phyloP scores from a whole-genome alignment of 139 green algal genomes.

The Haematococcus sp. region DNA sequence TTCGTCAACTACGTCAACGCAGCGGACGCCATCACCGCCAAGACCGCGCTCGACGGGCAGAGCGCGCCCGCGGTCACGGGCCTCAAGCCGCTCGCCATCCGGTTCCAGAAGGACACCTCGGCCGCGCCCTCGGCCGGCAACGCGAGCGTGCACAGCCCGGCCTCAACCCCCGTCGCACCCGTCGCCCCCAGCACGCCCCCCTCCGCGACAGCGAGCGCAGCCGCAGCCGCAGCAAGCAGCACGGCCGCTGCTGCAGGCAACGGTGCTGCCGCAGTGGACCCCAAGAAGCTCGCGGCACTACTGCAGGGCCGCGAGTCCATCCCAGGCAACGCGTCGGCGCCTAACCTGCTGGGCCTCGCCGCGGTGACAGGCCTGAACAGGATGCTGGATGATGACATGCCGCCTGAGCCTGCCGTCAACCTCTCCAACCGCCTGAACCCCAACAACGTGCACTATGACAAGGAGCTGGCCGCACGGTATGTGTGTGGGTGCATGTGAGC shows the following conservation, averaged over 20 bases:
- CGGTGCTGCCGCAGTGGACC: too few species aligned
- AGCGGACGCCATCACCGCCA: constrained; percentile 40
- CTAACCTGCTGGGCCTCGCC: neutral
- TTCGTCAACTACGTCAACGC: constrained; percentile 62
- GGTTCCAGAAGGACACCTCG: constrained; percentile 64
- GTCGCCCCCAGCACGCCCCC: too few species aligned
- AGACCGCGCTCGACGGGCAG: constrained; percentile 61
- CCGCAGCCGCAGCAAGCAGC: neutral
- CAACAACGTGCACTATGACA: constrained; percentile 36
- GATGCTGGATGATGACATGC: constrained; percentile 18
- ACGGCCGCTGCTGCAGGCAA: neutral
- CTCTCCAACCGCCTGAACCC: constrained; percentile 79
- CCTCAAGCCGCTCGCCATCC: constrained; percentile 62
- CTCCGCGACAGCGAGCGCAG: too few species aligned
- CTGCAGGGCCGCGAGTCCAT: too few species aligned
- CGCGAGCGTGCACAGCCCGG: neutral
- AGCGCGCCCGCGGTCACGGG: constrained; percentile 52
- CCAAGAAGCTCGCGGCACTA: too few species aligned
- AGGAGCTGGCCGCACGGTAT: constrained; percentile 23
- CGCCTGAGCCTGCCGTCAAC: constrained; percentile 52
- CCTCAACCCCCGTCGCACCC: too few species aligned
- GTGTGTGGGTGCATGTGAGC: neutral
- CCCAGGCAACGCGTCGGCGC: neutral
- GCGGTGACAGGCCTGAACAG: constrained; percentile 1
- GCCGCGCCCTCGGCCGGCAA: neutral